Conservation (phyloP, 495 filamentous ascomycete genomes). For the Aspergillus diversus region DNA sequence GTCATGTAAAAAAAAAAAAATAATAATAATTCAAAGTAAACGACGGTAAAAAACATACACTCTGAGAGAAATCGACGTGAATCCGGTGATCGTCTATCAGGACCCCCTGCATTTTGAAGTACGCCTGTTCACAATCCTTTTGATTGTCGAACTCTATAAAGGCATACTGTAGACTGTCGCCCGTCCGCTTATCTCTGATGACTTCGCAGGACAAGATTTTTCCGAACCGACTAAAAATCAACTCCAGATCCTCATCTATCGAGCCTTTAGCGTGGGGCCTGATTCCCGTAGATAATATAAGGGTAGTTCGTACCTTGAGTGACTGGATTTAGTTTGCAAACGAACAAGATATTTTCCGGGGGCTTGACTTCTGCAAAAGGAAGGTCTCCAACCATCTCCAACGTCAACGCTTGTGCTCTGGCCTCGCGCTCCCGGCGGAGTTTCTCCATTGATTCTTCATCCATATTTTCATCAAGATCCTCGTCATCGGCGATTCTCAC, state of each 20-base stretch:
- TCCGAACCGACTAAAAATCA: conserved; percentile 97
- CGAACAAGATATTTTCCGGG: conserved; percentile 95
- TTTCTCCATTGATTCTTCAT: conserved; percentile 78
- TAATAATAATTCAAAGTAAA: background rate
- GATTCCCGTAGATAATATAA: background rate
- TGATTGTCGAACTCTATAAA: conserved; percentile 97
- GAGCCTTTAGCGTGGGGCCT: conserved; percentile 9
- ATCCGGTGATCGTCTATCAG: conserved; percentile 97
- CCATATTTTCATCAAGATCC: conserved; percentile 72
- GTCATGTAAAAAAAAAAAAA: conserved; percentile 28
- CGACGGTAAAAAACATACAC: conserved; percentile 54
- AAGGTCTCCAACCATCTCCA: conserved; percentile 97
- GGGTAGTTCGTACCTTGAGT: conserved; percentile 63
- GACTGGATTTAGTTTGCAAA: conserved; percentile 97
- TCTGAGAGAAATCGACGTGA: conserved; percentile 98
- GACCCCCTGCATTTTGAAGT: conserved; percentile 97
- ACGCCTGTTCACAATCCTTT: conserved; percentile 90
- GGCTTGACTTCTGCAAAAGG: conserved; percentile 98
- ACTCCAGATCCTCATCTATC: conserved; percentile 86
- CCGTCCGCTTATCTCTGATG: conserved; percentile 90
- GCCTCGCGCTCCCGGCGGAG: conserved; percentile 87
- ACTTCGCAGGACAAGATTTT: conserved; percentile 95
- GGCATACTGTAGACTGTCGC: conserved; percentile 94
- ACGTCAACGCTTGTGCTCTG: conserved; percentile 87
- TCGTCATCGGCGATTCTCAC: conserved; percentile 92